Conservation (phyloP, 192 early-diverging fungal genomes). For the Backusella circina region DNA sequence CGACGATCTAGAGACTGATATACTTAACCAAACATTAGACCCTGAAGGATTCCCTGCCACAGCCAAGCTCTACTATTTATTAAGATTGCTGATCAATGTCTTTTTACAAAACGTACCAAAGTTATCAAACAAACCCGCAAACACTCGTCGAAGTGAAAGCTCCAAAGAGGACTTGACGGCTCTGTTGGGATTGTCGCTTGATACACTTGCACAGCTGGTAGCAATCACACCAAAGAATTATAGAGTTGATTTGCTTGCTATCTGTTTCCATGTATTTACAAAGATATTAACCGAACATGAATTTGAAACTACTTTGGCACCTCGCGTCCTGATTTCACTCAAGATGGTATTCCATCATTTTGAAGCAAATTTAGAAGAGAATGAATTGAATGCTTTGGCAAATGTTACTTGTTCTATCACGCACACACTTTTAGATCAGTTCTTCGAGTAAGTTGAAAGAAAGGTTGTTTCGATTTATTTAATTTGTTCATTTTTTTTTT, state of each 20-base stretch:
- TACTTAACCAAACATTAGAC: slow-evolving; percentile 25
- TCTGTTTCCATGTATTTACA: slow-evolving; percentile 47
- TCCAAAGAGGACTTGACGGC: slow-evolving; percentile 13
- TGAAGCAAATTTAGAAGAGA: slow-evolving; percentile 15
- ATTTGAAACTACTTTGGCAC: slow-evolving; percentile 42
- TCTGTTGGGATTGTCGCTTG: slow-evolving; percentile 36
- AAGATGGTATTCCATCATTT: slow-evolving; percentile 42
- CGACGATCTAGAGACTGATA: slow-evolving; percentile 32
- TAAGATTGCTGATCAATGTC: slow-evolving; percentile 39
- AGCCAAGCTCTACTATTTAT: slow-evolving; percentile 39
- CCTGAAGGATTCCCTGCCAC: slow-evolving; percentile 32
- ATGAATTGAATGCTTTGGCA: slow-evolving; percentile 21
- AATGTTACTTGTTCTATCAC: slow-evolving; percentile 22
- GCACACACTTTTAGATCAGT: slow-evolving; percentile 22
- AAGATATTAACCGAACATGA: slow-evolving; percentile 39
- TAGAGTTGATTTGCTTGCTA: slow-evolving; percentile 44
- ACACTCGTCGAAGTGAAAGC: not conserved
- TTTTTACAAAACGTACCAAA: slow-evolving; percentile 44
- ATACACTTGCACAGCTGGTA: slow-evolving; percentile 43
- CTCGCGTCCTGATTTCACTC: slow-evolving; percentile 41
- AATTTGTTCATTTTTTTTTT: not conserved
- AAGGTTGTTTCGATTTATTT: not conserved
- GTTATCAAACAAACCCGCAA: slow-evolving; percentile 21
- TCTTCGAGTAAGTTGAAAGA: slow-evolving; percentile 11
- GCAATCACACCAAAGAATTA: slow-evolving; percentile 40